Conservation (phyloP, 768 basidiomycete genomes). For the Leccinum fibrillosum region DNA sequence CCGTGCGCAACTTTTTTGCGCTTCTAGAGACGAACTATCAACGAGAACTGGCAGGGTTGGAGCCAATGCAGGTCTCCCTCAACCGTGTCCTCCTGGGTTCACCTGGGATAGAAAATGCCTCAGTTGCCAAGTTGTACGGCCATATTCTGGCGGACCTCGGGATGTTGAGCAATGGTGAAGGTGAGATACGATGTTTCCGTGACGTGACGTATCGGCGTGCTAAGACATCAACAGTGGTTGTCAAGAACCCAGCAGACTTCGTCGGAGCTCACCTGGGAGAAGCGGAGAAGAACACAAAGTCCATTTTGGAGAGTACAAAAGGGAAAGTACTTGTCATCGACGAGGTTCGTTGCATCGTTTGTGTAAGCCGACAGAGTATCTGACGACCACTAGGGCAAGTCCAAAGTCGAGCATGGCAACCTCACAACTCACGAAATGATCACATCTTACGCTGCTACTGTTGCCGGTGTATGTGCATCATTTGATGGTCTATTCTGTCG, state of each 20-base stretch:
- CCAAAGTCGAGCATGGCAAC: neutral
- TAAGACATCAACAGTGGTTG: constrained; percentile 42
- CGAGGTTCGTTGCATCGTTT: constrained; percentile 40
- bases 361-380: neutral
- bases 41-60: constrained; percentile 55
- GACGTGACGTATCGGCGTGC: neutral
- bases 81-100: constrained; percentile 68
- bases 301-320: constrained; percentile 52
- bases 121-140: constrained; percentile 67
- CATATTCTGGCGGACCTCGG: constrained; percentile 59
- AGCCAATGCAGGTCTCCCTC: constrained; percentile 51
- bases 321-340: constrained; percentile 75
- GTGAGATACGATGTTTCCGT: constrained; percentile 30
- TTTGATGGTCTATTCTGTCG: neutral
- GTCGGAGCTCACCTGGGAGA: constrained; percentile 54
- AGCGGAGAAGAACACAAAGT: constrained; percentile 64
- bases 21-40: constrained; percentile 53
- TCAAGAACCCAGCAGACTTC: constrained; percentile 71
- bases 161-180: constrained; percentile 71
- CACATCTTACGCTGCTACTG: neutral
- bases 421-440: neutral
- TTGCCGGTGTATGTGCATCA: neutral
- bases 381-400: neutral
- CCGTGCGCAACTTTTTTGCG: constrained; percentile 47
- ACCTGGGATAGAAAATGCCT: constrained; percentile 73